Evolutionary conservation across 441 rosid species (phyloP).

Genomic region (Erodium moschatum): DNA sequence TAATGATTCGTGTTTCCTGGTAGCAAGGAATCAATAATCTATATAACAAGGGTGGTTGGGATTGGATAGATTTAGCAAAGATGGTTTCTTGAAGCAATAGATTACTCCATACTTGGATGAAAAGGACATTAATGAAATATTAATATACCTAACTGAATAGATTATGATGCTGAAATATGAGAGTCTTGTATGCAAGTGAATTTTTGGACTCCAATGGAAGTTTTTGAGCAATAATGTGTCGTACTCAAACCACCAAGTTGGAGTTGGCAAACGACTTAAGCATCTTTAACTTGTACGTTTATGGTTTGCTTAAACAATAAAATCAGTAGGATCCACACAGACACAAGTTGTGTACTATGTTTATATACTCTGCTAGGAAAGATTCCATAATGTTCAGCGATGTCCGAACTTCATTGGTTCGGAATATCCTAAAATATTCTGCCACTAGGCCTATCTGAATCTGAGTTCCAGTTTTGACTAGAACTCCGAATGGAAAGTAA

Average conservation of each 20-base stretch:
- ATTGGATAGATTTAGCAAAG: neutral
- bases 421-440: neutral
- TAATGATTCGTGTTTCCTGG: neutral
- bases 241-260: neutral
- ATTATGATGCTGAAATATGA: neutral
- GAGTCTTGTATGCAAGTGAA: neutral
- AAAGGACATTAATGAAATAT: neutral
- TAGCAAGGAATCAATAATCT: neutral
- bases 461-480: neutral
- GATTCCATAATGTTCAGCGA: neutral
- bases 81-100: slow-evolving; percentile 2
- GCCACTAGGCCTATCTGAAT: neutral
- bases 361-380: neutral
- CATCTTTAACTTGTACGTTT: neutral
- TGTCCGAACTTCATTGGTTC: neutral
- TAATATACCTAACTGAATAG: neutral
- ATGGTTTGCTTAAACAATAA: neutral
- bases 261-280: neutral
- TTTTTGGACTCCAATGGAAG: neutral
- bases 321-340: neutral
- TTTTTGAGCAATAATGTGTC: neutral
- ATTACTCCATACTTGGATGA: neutral
- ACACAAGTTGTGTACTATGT: neutral
- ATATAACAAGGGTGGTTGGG: neutral
- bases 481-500: neutral